Evolutionary conservation across 495 filamentous ascomycete genomes (phyloP).

Genomic region (Neurospora africana): DNA sequence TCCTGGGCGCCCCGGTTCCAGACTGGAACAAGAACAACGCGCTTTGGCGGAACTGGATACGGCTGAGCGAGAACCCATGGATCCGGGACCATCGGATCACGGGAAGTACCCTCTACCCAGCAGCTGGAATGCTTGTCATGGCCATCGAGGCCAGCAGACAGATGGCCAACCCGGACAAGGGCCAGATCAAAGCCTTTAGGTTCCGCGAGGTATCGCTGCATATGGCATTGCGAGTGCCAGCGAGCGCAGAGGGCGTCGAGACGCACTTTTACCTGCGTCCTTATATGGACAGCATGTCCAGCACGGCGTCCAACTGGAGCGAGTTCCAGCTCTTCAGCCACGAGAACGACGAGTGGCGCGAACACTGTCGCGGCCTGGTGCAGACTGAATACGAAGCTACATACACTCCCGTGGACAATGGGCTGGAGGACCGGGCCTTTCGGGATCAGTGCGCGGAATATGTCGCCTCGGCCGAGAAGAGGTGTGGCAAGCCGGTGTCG

Average conservation of each 20-base stretch:
- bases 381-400: background rate
- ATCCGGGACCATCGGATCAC: constrained; percentile 30
- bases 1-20: constrained; percentile 30
- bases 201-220: constrained; percentile 16
- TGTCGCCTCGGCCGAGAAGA: background rate
- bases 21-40: constrained; percentile 29
- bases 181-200: constrained; percentile 2
- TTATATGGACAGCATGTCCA: background rate
- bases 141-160: constrained; percentile 37
- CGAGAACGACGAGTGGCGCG: background rate
- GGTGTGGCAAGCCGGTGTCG: background rate
- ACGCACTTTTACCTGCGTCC: constrained; percentile 21
- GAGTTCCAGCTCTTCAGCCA: constrained; percentile 1
- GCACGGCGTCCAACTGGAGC: background rate
- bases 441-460: background rate
- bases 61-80: constrained; percentile 32
- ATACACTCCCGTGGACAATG: background rate
- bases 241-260: constrained; percentile 21
- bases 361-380: background rate
- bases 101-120: constrained; percentile 34
- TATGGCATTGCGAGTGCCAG: constrained; percentile 24
- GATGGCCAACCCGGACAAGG: constrained; percentile 6
- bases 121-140: constrained; percentile 38
- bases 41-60: constrained; percentile 37
- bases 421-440: background rate